Base-by-base conservation (phyloP, 805 yeast species). In the Wickerhamomyces queroliae region DNA sequence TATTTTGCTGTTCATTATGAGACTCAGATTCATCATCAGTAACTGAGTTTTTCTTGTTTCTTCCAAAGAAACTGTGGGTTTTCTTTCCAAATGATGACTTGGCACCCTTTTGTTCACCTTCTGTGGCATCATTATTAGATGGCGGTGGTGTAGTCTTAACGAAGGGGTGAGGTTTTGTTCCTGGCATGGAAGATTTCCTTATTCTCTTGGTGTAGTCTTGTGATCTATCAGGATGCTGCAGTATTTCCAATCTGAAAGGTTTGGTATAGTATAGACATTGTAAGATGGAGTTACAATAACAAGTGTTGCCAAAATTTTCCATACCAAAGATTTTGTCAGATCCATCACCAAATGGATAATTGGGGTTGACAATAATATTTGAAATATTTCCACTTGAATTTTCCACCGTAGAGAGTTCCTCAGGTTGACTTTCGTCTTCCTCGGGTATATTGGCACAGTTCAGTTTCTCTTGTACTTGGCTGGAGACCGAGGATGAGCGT, bases 231-330 rank as follows among this genome's bases (percentile, higher is more conserved):
- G 84, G 84, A 44, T 68, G 69, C 38, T 65, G 61, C 36, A 78
- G 58, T 2, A 84, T 56, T 38, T 69, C 70, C 15, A 67, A 61
- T 34, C 97, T 73, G 53, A 93, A 88, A 22, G 72, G 73, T 20
- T 74, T 70, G 4, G 91, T 73, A 62, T 84, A 81, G 66, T 76
- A 91, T 9, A 91, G 70, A 48, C 95, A 87, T 59, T 93, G 99
- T 19, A 93, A 64, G 23, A 93, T 85, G 9, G 96, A 87, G 52
- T 93, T 93, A 62, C 95, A 86, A 64, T 91, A 91, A 64, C 98
- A 93, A 0, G 97, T 89, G 58, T 89, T 83, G 2, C 95, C 95
- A 52, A 83, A 84, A 55, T 85, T 85, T 56, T 85, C 93, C 74
- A 83, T 76, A 1, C 95, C 95, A 58, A 76, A 84, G 18, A 84